Conservation (phyloP, 2,329 filamentous ascomycete species). For the Claviceps maximensis region DNA sequence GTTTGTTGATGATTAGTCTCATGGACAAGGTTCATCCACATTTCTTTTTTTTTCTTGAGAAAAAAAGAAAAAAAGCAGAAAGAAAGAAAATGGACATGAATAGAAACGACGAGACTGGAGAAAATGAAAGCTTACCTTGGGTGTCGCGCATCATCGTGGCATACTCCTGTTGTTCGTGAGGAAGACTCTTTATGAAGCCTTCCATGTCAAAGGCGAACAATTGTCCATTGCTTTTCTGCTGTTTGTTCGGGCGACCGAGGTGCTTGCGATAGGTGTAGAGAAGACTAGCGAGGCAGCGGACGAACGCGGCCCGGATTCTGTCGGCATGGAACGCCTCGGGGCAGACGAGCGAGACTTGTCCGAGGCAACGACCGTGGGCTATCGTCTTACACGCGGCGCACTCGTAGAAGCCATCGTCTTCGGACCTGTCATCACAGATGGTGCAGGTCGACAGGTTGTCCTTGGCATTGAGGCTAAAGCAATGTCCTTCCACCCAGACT, state of each 20-base stretch:
- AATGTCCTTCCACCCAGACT: slow-evolving; percentile 77
- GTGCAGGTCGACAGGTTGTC: slow-evolving; percentile 52
- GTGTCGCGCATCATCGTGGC: slow-evolving; percentile 51
- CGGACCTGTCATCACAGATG: slow-evolving; percentile 63
- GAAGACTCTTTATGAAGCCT: slow-evolving; percentile 50
- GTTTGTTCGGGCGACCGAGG: slow-evolving; percentile 43
- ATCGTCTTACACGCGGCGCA: slow-evolving; percentile 51
- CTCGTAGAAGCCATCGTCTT: slow-evolving; percentile 60
- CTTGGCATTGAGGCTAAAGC: slow-evolving; percentile 50
- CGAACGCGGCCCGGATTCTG: slow-evolving; percentile 49
- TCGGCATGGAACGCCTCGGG: slow-evolving; percentile 49
- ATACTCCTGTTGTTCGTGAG: slow-evolving; percentile 53
- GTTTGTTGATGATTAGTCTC: neutral
- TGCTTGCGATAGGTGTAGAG: slow-evolving; percentile 55
- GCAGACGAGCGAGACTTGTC: slow-evolving; percentile 50
- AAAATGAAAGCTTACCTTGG: slow-evolving; percentile 35
- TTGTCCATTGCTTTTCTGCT: slow-evolving; percentile 47
- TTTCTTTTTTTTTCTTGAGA: too few species aligned
- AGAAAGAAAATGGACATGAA: neutral
- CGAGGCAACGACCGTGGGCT: slow-evolving; percentile 47
- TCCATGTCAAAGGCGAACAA: slow-evolving; percentile 52
- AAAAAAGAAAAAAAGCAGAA: neutral
- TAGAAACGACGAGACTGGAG: neutral
- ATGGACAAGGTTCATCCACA: neutral
- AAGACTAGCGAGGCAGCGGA: slow-evolving; percentile 51